These are phyloP conservation scores for Sphagnum tenellum DNA, from an alignment of 225 moss, liverwort and hornwort genomes.

Conservation along the genomic window DNA sequence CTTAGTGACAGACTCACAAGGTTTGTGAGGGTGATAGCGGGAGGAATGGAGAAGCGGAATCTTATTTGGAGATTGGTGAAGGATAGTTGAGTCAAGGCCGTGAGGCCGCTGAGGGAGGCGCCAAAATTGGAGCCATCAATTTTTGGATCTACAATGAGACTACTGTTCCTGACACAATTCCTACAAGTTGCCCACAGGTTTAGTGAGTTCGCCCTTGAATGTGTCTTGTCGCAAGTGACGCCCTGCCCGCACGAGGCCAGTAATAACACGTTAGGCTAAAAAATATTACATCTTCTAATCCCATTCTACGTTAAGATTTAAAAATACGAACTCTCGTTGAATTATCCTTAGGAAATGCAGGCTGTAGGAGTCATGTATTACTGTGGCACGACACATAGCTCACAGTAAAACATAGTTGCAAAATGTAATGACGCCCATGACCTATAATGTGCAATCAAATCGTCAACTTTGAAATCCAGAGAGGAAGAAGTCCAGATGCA, in stretches of 20 bases:
- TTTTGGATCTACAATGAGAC: neutral
- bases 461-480: neutral
- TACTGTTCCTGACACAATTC: too few species aligned
- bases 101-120: neutral
- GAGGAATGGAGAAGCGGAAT: neutral
- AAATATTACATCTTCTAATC: too few species aligned
- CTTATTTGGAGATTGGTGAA: neutral
- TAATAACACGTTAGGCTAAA: too few species aligned
- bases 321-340: too few species aligned
- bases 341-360: too few species aligned
- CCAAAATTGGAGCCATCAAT: neutral
- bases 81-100: neutral
- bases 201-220: neutral
- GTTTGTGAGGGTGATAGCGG: constrained; percentile 1
- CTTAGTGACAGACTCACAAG: neutral
- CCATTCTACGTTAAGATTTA: too few species aligned
- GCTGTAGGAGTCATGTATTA: too few species aligned
- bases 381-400: too few species aligned
- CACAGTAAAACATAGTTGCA: too few species aligned
- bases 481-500: neutral
- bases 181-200: neutral
- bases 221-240: neutral
- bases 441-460: too few species aligned
- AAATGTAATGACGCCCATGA: too few species aligned
- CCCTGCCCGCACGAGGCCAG: neutral